phyloP scores from a whole-genome alignment of 2,329 filamentous ascomycete genomes.

The Monosporascus sp. region DNA sequence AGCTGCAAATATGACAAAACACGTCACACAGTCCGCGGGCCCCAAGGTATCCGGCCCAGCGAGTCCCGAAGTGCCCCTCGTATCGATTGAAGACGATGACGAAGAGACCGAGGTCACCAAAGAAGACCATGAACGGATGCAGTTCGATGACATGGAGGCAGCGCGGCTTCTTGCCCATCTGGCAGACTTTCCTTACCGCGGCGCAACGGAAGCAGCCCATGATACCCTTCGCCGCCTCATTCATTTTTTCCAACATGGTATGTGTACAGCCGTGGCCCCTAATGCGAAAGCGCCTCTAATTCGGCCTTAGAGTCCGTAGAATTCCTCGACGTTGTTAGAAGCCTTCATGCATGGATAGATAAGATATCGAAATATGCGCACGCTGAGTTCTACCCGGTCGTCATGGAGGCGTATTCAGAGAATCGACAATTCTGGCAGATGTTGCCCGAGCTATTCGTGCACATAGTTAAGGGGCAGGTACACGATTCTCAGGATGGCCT shows the following conservation, averaged over 20 bases:
- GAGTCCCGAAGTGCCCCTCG: constrained; percentile 40
- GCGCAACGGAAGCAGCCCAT: constrained; percentile 18
- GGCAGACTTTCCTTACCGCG: constrained; percentile 26
- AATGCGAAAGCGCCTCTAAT: constrained; percentile 23
- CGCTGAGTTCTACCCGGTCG: constrained; percentile 26
- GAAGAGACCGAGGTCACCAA: constrained; percentile 24
- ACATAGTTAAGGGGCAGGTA: constrained; percentile 37
- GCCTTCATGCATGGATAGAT: constrained; percentile 46
- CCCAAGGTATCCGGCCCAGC: constrained; percentile 33
- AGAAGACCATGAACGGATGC: constrained; percentile 25
- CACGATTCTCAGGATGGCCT: not conserved
- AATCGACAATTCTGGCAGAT: constrained; percentile 46
- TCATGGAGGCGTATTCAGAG: constrained; percentile 38
- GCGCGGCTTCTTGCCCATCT: constrained; percentile 15
- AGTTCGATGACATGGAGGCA: constrained; percentile 6
- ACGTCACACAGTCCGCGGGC: constrained; percentile 22
- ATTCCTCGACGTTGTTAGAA: constrained; percentile 39
- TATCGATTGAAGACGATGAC: constrained; percentile 34
- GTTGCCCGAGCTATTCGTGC: constrained; percentile 46
- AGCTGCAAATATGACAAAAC: constrained; percentile 33
- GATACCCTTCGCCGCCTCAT: constrained; percentile 22
- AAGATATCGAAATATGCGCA: constrained; percentile 39
- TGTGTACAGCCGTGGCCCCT: constrained; percentile 6
- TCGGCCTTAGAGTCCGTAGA: constrained; percentile 31
- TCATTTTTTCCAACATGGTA: constrained; percentile 24